These are phyloP conservation scores for Scutellaria galericulata DNA, from an alignment of 257 asterid species.

Conservation along the genomic window DNA sequence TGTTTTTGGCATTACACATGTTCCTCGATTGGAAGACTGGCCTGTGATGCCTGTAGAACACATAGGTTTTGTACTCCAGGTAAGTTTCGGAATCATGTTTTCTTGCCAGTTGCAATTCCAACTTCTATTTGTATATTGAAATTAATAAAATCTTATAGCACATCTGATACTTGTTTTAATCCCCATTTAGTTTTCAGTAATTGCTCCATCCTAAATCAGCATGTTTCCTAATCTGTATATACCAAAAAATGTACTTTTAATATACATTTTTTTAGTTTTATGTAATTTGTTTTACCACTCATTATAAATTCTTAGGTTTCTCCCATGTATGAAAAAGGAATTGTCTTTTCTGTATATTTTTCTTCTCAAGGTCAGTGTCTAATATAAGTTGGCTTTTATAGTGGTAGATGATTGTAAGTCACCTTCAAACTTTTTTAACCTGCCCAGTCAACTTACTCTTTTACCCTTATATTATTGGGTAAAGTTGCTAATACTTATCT, in stretches of 20 bases:
- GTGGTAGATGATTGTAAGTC: background rate
- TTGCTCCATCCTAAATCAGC: background rate
- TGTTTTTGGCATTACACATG: conserved; percentile 93
- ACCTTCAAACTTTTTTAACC: background rate
- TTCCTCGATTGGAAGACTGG: conserved; percentile 97
- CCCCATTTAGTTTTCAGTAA: background rate
- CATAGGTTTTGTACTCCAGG: conserved; percentile 95
- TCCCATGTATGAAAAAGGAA: background rate
- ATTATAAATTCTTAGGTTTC: background rate
- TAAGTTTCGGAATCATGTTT: conserved; percentile 29
- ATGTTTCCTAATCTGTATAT: background rate
- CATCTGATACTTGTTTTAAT: background rate
- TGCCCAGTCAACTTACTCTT: background rate
- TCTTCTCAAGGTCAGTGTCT: background rate
- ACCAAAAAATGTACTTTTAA: background rate
- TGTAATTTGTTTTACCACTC: background rate
- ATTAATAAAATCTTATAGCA: background rate
- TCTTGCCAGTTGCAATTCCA: background rate
- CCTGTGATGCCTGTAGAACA: conserved; percentile 98
- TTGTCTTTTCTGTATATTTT: background rate
- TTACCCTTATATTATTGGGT: background rate
- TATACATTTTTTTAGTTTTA: background rate
- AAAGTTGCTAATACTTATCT: background rate
- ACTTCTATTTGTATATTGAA: conserved; percentile 14
- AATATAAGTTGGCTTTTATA: background rate